Evolutionary conservation across 2,329 filamentous ascomycete species (phyloP).

Genomic region (Chrysosporium keratinophilum): DNA sequence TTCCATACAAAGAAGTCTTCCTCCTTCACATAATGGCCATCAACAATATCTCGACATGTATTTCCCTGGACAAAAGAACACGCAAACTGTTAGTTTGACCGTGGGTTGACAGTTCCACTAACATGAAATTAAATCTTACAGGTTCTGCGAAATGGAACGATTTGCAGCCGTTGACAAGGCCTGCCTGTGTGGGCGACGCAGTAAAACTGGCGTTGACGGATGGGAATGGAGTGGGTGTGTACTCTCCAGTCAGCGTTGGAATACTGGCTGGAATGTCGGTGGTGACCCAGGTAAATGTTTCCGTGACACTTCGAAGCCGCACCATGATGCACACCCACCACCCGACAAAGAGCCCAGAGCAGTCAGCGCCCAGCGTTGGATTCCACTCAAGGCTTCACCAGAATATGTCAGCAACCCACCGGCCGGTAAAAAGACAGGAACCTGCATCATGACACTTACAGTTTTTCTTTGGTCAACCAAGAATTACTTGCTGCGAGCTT

Average conservation of each 20-base stretch:
- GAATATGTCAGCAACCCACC: background rate
- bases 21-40: background rate
- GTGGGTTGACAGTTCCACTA: background rate
- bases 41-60: background rate
- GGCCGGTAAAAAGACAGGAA: background rate
- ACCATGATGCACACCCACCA: constrained; percentile 14
- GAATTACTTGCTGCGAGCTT: constrained; percentile 1
- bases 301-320: background rate
- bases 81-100: background rate
- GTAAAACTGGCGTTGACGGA: constrained; percentile 9
- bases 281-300: constrained; percentile 1
- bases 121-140: background rate
- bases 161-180: background rate
- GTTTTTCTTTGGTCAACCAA: constrained; percentile 6
- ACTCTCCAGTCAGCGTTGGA: constrained; percentile 5
- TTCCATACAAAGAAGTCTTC: constrained; percentile 12
- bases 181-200: constrained; percentile 5
- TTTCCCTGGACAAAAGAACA: background rate
- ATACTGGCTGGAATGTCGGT: background rate
- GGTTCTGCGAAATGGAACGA: constrained; percentile 2
- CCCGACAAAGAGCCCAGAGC: constrained; percentile 18
- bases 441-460: constrained; percentile 4
- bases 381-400: constrained; percentile 11
- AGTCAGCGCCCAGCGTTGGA: constrained; percentile 8
- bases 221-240: constrained; percentile 7